phyloP scores from a whole-genome alignment of 73 alveolate species.

The Durusdinium trenchii region DNA sequence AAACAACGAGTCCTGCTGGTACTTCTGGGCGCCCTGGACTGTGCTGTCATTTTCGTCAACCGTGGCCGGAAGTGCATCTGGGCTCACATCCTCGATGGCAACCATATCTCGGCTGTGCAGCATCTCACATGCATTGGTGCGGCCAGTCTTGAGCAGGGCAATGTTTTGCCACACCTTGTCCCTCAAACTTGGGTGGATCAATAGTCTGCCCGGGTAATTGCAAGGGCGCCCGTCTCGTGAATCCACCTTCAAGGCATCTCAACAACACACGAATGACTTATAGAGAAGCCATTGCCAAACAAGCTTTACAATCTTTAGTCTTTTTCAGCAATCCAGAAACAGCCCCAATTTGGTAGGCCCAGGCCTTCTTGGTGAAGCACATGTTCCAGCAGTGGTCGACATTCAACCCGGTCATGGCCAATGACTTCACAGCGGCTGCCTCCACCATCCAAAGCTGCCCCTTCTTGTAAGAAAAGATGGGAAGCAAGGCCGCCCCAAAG shows the following conservation, averaged over 20 bases:
- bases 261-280: neutral
- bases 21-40: constrained; percentile 17
- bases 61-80: neutral
- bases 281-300: too few species aligned
- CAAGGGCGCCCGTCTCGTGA: neutral
- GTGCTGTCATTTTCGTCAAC: neutral
- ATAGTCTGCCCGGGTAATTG: neutral
- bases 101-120: constrained; percentile 39
- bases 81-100: constrained; percentile 1
- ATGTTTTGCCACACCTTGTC: neutral
- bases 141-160: constrained; percentile 11
- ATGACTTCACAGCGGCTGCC: neutral
- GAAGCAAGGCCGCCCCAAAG: neutral
- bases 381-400: neutral
- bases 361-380: neutral
- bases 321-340: too few species aligned
- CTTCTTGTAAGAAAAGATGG: constrained; percentile 1
- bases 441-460: constrained; percentile 25
- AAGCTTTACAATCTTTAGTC: too few species aligned
- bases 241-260: neutral
- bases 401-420: neutral
- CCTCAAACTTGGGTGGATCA: neutral
- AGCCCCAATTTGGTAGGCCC: too few species aligned
- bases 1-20: too few species aligned
- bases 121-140: neutral